Evolutionary conservation across 306 rosid genomes (phyloP).

Genomic region (Fragaria iinumae): DNA sequence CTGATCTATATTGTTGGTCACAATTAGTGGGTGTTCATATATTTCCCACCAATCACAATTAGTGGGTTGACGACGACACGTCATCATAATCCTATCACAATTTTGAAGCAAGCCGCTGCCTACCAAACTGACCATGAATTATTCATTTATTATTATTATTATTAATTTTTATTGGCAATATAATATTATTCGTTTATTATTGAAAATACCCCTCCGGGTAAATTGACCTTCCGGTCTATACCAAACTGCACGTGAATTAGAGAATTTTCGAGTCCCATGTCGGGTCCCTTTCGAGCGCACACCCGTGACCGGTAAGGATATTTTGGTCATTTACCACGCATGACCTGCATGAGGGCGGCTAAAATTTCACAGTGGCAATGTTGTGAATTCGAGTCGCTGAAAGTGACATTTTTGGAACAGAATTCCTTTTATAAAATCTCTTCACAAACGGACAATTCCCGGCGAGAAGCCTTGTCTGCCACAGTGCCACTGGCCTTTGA

Average conservation of each 20-base stretch:
- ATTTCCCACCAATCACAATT: not conserved
- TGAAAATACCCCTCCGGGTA: not conserved
- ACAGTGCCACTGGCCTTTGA: constrained; percentile 15
- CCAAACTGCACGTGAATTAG: constrained; percentile 41
- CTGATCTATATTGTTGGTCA: not conserved
- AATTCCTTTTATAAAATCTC: constrained; percentile 34
- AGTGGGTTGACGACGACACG: constrained; percentile 23
- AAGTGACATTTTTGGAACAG: constrained; percentile 31
- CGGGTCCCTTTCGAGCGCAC: constrained; percentile 46
- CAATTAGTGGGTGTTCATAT: too few species aligned
- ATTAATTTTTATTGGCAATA: too few species aligned
- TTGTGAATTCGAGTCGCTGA: constrained; percentile 20
- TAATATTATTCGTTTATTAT: not conserved
- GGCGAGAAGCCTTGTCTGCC: constrained; percentile 42
- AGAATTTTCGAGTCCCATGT: constrained; percentile 43
- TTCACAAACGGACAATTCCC: constrained; percentile 45
- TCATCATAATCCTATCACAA: constrained; percentile 16
- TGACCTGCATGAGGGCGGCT: constrained; percentile 28
- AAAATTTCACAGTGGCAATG: constrained; percentile 28
- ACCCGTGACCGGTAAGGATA: constrained; percentile 46
- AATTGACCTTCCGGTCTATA: constrained; percentile 11
- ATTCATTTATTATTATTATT: constrained; percentile 12
- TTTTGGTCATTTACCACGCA: constrained; percentile 19
- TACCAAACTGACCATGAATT: constrained; percentile 11
- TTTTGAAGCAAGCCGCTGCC: not conserved